These are phyloP conservation scores for Cucurbita argyrosperma DNA, from an alignment of 306 rosid species.

Conservation along the genomic window DNA sequence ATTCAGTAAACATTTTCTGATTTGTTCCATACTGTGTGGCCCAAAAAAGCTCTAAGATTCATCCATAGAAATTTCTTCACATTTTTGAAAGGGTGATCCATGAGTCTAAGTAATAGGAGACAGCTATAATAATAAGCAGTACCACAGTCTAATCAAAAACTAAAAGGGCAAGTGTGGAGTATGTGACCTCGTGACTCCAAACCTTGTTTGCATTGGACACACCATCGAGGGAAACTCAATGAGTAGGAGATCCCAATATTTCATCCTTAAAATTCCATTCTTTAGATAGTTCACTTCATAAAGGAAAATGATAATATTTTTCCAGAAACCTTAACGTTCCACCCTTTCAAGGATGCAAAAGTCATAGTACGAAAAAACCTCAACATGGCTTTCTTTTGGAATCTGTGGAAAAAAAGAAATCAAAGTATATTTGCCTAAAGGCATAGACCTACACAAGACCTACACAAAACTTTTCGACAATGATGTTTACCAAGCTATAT, in stretches of 20 bases:
- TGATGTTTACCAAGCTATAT: too few species aligned
- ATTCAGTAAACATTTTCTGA: too few species aligned
- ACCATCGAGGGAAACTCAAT: background rate
- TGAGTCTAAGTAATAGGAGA: background rate
- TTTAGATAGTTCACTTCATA: background rate
- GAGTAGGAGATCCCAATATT: background rate
- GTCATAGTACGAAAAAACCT: too few species aligned
- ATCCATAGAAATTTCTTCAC: background rate
- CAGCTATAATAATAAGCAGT: background rate
- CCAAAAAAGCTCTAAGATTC: background rate
- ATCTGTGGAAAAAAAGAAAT: too few species aligned
- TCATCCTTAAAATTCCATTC: background rate
- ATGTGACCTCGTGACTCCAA: background rate
- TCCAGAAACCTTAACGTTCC: background rate
- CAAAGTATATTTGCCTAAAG: too few species aligned
- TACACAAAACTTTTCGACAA: too few species aligned
- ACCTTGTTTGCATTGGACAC: background rate
- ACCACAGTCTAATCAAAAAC: background rate
- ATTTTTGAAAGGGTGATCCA: background rate
- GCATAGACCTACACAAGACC: too few species aligned
- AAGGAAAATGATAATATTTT: background rate
- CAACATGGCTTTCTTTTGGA: too few species aligned
- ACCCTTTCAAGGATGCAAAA: too few species aligned
- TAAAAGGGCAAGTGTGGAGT: background rate
- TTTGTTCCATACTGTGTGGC: too few species aligned